Conservation (phyloP, 176 grass and related monocot species). For the Oryza meyeriana region DNA sequence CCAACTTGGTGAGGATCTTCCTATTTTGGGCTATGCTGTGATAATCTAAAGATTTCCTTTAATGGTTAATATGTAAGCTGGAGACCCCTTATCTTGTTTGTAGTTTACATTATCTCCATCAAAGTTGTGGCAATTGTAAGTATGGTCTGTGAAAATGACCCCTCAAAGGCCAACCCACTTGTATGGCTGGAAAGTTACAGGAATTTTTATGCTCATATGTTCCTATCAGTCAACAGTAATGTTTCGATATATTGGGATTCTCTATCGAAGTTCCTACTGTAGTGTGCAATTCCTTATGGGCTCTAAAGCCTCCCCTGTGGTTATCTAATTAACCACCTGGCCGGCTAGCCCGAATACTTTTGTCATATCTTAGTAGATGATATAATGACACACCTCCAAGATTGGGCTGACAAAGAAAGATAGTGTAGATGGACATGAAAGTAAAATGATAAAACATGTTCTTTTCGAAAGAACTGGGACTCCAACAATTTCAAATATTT, state of each 20-base stretch:
- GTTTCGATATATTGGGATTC: conserved; percentile 28
- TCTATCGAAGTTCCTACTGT: conserved; percentile 22
- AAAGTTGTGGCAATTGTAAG: conserved; percentile 46
- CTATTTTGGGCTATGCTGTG: conserved; percentile 43
- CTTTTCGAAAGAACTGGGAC: conserved; percentile 36
- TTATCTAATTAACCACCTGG: conserved; percentile 39
- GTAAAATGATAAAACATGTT: conserved; percentile 36
- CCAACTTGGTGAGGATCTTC: conserved; percentile 52
- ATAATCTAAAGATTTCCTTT: conserved; percentile 40
- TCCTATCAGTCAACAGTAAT: conserved; percentile 31
- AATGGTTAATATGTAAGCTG: conserved; percentile 36
- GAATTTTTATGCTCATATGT: conserved; percentile 40
- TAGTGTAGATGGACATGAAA: conserved; percentile 39
- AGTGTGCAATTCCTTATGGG: conserved; percentile 40
- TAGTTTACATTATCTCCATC: conserved; percentile 55
- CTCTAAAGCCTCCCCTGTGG: conserved; percentile 26
- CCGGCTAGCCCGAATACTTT: conserved; percentile 29
- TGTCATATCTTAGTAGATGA: conserved; percentile 26
- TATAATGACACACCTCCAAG: conserved; percentile 30
- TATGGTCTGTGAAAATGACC: conserved; percentile 56
- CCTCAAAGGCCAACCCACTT: conserved; percentile 51
- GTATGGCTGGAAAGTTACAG: conserved; percentile 40
- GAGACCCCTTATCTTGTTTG: conserved; percentile 33
- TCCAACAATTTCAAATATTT: conserved; percentile 45
- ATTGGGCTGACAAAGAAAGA: conserved; percentile 40